Base-by-base conservation (phyloP, 768 basidiomycete species). In the Tylopilus rubrobrunneus region DNA sequence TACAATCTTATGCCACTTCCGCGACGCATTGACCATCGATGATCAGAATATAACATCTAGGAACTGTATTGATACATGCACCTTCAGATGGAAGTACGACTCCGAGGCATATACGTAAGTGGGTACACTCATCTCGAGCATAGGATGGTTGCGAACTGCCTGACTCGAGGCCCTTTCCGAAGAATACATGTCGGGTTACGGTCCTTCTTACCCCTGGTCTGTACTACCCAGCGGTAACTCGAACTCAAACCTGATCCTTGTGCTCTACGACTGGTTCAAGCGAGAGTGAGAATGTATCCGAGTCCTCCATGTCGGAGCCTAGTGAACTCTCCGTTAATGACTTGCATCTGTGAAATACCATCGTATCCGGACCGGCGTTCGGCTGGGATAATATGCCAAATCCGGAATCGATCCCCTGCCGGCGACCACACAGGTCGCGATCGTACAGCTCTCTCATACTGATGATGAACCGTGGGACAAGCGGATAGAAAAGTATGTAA, bases 401-500 rank as follows among this genome's bases (percentile, higher is more conserved):
- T 17, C 45, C 46, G 5, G 29, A 36, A 21, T 53, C 52, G 9
- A 36, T 34, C 11, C 45, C 46, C 4, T 54, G 21, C 2, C 9
- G 9, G 7, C 34, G 7, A 7, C 28, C 15, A 19, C 11, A 10
- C 5, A 43, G 1, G 12, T 36, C 49, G 0, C 8, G 33, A 2
- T 37, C 48, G 12, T 31, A 50, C 10, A 55, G 7, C 19, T 40
- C 37, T 5, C 59, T 53, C 0, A 58, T 4, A n/a, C 25, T 31
- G 23, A 52, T 49, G 27, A 60, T 49, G 41, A 58, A 58, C 1
- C 53, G 48, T 5, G 59, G 59, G 3, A 36, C 10, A 5, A 50
- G 25, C 3, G 40, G 28, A 27, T n/a, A 42, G 12, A 58, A 10
- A n/a, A 11, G 1, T 1, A 45, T 17, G 19, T 10, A 14, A 8